Evolutionary conservation across 768 basidiomycete species (phyloP), one percentile per base, ranked within the genome.

Genomic region (Boletus reticulatus): DNA sequence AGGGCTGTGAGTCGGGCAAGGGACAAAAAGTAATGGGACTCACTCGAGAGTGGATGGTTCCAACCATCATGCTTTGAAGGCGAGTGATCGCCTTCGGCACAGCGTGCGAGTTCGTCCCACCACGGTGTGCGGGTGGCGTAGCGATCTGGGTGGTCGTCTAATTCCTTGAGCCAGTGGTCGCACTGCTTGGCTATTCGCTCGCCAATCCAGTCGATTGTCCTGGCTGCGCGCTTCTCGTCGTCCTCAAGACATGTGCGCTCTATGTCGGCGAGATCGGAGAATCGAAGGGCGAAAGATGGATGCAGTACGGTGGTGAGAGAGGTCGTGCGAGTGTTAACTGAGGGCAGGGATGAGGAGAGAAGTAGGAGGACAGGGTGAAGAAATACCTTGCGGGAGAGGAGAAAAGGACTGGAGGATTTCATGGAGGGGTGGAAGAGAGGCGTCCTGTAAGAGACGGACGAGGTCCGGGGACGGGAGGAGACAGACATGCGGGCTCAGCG

Each of bases 131-230:
- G 75, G 43, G 73, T 52, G 1, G 62, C 46, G 41, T 80, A 73
- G 37, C 69, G 73, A 43, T 78, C 76, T 12, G 73, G 74, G 4
- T 72, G 55, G 31, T 71, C 75, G 55, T 88, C 83, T 43, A 85
- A 65, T 63, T 88, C 84, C 41, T 84, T 82, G 31, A 89, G 78
- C 92, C 92, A 94, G 66, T 78, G 81, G 9, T 78, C 71, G 55
- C 84, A 85, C 53, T 83, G 78, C 57, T 76, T 78, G 41, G 76
- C 72, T 51, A 93, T 84, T 46, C 92, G 83, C 12, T 83, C 82
- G 37, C 87, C 80, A 59, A 94, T 87, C 92, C 92, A 94, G 73
- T 94, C 92, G 61, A 93, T 79, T n/a, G 83, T 86, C 45, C 92
- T 82, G 22, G 81, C 81, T 0, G 92, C 88, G 32, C 92, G 87